Evolutionary conservation across 257 asterid genomes (phyloP).

Genomic region (Scutellaria minor): DNA sequence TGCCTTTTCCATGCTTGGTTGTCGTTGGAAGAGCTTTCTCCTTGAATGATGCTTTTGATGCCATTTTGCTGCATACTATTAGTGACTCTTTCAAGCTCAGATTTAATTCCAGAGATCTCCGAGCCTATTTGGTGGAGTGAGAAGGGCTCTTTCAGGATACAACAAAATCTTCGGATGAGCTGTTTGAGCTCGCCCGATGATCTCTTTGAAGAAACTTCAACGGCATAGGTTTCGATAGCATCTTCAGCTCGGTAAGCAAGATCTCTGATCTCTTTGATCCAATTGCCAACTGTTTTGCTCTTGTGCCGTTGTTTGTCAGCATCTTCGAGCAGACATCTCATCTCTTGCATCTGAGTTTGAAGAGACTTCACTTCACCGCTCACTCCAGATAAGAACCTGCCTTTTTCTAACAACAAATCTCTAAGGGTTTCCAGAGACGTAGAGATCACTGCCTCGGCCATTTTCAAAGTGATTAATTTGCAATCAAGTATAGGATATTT

Average conservation of each 20-base stretch:
- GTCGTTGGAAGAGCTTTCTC: too few relatives aligned
- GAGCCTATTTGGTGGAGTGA: too few relatives aligned
- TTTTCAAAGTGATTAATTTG: not conserved
- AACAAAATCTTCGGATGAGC: not conserved
- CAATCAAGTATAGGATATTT: too few relatives aligned
- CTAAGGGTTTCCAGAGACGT: not conserved
- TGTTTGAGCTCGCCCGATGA: not conserved
- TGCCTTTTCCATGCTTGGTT: too few relatives aligned
- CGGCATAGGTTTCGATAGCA: slow-evolving; percentile 5
- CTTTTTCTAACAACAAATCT: not conserved
- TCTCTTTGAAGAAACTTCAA: not conserved
- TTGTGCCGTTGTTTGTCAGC: too few relatives aligned
- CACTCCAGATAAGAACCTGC: not conserved
- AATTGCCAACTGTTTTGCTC: not conserved
- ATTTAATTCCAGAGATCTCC: too few relatives aligned
- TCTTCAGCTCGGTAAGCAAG: slow-evolving; percentile 13
- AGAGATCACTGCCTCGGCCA: not conserved
- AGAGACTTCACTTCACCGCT: not conserved
- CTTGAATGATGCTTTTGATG: too few relatives aligned
- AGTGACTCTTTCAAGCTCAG: too few relatives aligned
- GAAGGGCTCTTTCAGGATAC: too few relatives aligned
- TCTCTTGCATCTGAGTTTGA: too few relatives aligned
- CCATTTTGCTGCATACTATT: too few relatives aligned
- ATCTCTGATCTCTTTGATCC: not conserved
- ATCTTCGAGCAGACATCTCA: too few relatives aligned